Conservation (phyloP, 805 yeast genomes). For the Pachysolen tannophilus region DNA sequence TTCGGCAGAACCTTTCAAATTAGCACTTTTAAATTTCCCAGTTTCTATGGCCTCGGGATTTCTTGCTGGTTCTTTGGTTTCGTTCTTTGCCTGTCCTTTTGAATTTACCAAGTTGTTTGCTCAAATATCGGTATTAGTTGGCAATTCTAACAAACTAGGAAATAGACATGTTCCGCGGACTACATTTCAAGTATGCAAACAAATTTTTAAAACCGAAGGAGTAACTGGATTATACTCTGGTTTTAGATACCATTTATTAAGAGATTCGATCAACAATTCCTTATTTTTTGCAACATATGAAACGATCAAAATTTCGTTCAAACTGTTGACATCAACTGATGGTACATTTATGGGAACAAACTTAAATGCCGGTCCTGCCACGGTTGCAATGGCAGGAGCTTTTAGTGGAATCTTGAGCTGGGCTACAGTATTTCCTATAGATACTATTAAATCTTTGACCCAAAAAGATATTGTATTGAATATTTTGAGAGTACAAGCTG, state of each 20-base stretch:
- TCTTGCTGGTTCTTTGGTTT: constrained; percentile 56
- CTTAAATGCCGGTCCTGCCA: constrained; percentile 26
- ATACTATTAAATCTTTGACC: constrained; percentile 67
- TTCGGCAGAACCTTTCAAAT: neutral
- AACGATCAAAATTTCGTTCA: constrained; percentile 49
- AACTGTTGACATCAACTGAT: constrained; percentile 13
- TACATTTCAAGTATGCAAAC: constrained; percentile 35
- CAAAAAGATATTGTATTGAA: constrained; percentile 70
- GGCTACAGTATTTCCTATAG: constrained; percentile 72
- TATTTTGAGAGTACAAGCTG: constrained; percentile 44
- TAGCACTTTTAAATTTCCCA: constrained; percentile 32
- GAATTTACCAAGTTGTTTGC: constrained; percentile 79
- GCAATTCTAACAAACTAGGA: constrained; percentile 16
- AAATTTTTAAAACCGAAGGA: constrained; percentile 55
- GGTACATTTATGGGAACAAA: constrained; percentile 14
- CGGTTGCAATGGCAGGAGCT: constrained; percentile 70
- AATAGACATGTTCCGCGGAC: constrained; percentile 20
- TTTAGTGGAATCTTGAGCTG: constrained; percentile 69
- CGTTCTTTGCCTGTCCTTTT: constrained; percentile 72
- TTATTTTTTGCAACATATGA: constrained; percentile 72
- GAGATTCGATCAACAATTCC: constrained; percentile 69
- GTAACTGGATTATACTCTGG: constrained; percentile 65
- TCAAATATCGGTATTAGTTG: constrained; percentile 52
- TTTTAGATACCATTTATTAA: constrained; percentile 50
- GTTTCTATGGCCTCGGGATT: constrained; percentile 49